These are phyloP conservation scores for Amaranthus cruentus DNA, from an alignment of 148 eudicot species.

Conservation along the genomic window DNA sequence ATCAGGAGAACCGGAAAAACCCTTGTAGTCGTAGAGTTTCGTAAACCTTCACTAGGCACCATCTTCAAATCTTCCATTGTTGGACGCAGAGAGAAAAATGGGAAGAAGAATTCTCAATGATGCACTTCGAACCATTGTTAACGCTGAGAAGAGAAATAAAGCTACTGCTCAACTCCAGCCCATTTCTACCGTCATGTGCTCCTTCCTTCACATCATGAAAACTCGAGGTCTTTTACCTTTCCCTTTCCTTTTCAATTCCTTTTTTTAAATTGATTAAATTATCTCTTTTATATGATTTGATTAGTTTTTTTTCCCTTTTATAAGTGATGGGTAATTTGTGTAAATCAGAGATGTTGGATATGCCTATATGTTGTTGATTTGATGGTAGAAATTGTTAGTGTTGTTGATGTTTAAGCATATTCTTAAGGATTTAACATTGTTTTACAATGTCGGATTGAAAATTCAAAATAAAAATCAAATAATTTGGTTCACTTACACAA, in stretches of 20 bases:
- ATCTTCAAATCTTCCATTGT: background rate
- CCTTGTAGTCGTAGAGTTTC: background rate
- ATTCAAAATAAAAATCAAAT: no score
- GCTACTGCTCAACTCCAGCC: constrained; percentile 62
- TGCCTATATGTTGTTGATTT: no score
- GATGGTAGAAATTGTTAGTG: no score
- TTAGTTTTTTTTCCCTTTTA: background rate
- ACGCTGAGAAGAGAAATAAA: constrained; percentile 74
- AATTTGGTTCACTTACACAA: no score
- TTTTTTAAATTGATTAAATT: background rate
- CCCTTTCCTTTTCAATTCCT: background rate
- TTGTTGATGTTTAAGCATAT: no score
- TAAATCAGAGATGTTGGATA: no score
- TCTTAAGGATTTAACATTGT: no score
- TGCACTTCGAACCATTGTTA: constrained; percentile 72
- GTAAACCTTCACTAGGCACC: constrained; percentile 1
- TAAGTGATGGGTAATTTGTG: background rate
- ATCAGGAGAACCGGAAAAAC: background rate
- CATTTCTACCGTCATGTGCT: constrained; percentile 59
- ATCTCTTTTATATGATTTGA: background rate
- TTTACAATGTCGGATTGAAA: no score
- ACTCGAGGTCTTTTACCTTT: constrained; percentile 45
- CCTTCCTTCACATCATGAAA: constrained; percentile 84
- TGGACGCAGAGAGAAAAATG: constrained; percentile 32
- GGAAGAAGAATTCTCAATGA: constrained; percentile 75